Base-by-base conservation (phyloP, 1,284 basidiomycete genomes). In the Tilletiopsis washingtonensis region DNA sequence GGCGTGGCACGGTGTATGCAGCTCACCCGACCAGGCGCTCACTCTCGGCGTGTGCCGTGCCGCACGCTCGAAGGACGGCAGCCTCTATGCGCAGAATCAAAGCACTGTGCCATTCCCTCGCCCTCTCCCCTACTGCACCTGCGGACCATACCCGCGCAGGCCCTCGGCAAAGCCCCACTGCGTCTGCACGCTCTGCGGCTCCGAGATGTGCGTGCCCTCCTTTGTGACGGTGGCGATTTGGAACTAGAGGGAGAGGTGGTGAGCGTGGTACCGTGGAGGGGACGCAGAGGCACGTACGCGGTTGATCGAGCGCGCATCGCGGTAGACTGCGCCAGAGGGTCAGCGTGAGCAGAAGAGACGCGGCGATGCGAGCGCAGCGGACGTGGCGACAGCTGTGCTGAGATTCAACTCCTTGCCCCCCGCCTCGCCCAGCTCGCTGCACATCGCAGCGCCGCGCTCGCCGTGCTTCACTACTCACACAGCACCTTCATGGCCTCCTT, bases 251-350 rank as follows among this genome's bases (percentile, higher is more conserved):
- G 40, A 37, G 23, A 32, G 40, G 24, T 4, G 41, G 23, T n/a
- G 21, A 5, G 25, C 6, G 23, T 24, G 5, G 2, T 17, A 12
- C 19, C 20, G 21, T 4, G n/a, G 40, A 20, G 27, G 9, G 14
- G 23, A 23, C 17, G 15, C 26, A n/a, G n/a, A 46, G 23, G n/a
- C 19, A 74, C 80, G 37, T 57, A 89, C 91, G 81, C 97, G 91
- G 80, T 98, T 89, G 74, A 94, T 77, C 78, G 86, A 90, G 67
- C 94, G 81, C 2, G 93, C 93, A 70, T 99, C 94, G 42, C 93
- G 83, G 77, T 99, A 99, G 78, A 86, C 59, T 62, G 45, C 12
- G 25, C n/a, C 29, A 34, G 19, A 41, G 24, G 20, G 17, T 15
- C 3, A 38, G 12, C n/a, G 20, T 7, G 14, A 53, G 38, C 14